Evolutionary conservation across 495 filamentous ascomycete species (phyloP).

Genomic region (Talaromyces borbonicus): DNA sequence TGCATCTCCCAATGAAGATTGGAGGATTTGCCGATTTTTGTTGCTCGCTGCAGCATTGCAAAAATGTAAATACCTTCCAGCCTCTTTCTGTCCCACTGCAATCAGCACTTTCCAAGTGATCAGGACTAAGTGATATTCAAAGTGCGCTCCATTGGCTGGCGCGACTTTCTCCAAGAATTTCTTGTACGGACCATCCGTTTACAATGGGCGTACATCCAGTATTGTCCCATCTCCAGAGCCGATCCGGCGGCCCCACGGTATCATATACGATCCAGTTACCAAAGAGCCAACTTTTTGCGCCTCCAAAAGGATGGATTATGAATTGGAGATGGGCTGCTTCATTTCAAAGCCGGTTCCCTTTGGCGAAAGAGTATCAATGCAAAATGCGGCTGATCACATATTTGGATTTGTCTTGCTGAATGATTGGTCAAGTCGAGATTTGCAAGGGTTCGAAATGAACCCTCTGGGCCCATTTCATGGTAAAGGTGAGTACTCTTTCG

Average conservation of each 20-base stretch:
- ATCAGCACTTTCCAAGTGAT: too few species aligned
- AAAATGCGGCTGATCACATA: slow-evolving; percentile 57
- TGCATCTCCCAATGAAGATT: slow-evolving; percentile 67
- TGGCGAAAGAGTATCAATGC: slow-evolving; percentile 14
- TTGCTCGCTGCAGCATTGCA: slow-evolving; percentile 27
- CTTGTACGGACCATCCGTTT: slow-evolving; percentile 40
- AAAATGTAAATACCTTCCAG: slow-evolving; percentile 13
- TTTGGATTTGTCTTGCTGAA: slow-evolving; percentile 82
- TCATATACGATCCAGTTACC: slow-evolving; percentile 42
- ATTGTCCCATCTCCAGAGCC: slow-evolving; percentile 62
- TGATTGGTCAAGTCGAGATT: slow-evolving; percentile 54
- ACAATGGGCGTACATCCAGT: slow-evolving; percentile 53
- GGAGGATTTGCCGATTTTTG: slow-evolving; percentile 87
- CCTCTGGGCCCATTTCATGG: slow-evolving; percentile 36
- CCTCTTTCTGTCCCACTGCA: background rate
- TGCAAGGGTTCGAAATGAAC: slow-evolving; percentile 27
- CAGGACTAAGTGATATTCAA: too few species aligned
- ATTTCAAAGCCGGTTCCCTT: slow-evolving; percentile 36
- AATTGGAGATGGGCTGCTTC: slow-evolving; percentile 75
- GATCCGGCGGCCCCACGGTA: slow-evolving; percentile 61
- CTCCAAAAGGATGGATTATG: slow-evolving; percentile 59
- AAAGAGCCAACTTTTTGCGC: slow-evolving; percentile 36
- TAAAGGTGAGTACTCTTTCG: slow-evolving; percentile 44
- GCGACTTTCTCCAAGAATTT: slow-evolving; percentile 29
- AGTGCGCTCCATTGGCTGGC: slow-evolving; percentile 13